These are phyloP conservation scores for Flaveria linearis DNA, from an alignment of 129 eudicot genomes.

Conservation along the genomic window DNA sequence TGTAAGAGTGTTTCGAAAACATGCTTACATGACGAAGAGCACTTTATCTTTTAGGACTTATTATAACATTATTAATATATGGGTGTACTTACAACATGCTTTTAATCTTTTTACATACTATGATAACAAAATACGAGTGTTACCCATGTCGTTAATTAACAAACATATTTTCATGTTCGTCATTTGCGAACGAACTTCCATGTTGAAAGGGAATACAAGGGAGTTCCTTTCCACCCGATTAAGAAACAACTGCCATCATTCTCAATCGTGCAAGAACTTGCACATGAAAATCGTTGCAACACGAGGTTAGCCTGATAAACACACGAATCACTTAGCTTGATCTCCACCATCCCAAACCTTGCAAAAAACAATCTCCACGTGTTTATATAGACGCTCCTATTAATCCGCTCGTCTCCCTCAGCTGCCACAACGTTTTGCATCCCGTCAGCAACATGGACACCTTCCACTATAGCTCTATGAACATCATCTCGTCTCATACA, in stretches of 20 bases:
- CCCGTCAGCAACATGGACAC: constrained; percentile 44
- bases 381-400: constrained; percentile 47
- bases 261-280: constrained; percentile 43
- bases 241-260: constrained; percentile 53
- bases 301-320: constrained; percentile 57
- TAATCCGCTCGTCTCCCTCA: constrained; percentile 52
- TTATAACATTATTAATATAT: too few species aligned
- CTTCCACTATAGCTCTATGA: constrained; percentile 45
- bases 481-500: constrained; percentile 39
- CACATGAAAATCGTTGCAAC: constrained; percentile 43
- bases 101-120: too few species aligned
- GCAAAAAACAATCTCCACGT: constrained; percentile 62
- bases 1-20: too few species aligned
- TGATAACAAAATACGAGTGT: too few species aligned
- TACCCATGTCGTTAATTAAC: not conserved
- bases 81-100: too few species aligned
- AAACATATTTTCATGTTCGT: not conserved
- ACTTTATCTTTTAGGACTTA: too few species aligned
- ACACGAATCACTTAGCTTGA: constrained; percentile 54
- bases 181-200: constrained; percentile 53
- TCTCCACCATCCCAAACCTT: constrained; percentile 60
- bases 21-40: too few species aligned
- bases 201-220: constrained; percentile 59
- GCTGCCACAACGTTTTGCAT: constrained; percentile 51
- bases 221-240: constrained; percentile 79